phyloP scores from a whole-genome alignment of 2,329 filamentous ascomycete species.

The Colletotrichum karsti region DNA sequence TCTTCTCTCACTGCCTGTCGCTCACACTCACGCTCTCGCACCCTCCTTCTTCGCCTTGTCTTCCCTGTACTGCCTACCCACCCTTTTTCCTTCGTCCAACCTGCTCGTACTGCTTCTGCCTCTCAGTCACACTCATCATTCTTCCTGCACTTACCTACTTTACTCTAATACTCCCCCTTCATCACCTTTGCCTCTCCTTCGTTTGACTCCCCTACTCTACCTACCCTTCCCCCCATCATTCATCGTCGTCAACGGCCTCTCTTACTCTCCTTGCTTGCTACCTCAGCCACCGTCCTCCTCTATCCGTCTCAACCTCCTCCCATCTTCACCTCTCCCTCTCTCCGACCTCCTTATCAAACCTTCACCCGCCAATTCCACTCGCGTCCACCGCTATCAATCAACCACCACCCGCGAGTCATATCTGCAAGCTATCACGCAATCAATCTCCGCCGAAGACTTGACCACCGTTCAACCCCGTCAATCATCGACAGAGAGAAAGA shows the following conservation, averaged over 20 bases:
- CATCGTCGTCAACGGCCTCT: conserved; percentile 27
- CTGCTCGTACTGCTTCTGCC: conserved; percentile 31
- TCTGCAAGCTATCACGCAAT: conserved; percentile 28
- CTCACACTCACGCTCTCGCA: conserved; percentile 24
- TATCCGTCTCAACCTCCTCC: conserved; percentile 26
- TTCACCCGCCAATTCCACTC: background rate
- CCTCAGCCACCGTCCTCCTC: conserved; percentile 26
- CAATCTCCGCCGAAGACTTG: conserved; percentile 18
- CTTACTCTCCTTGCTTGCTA: conserved; percentile 29
- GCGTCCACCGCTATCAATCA: background rate
- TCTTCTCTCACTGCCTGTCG: conserved; percentile 37
- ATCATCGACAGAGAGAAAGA: conserved; percentile 22
- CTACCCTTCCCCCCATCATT: background rate
- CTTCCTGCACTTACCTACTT: conserved; percentile 31
- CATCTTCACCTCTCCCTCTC: background rate
- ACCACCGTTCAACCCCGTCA: background rate
- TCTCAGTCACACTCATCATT: conserved; percentile 1
- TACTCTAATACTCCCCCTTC: conserved; percentile 32
- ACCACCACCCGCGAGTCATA: conserved; percentile 15
- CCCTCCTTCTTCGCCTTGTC: conserved; percentile 42
- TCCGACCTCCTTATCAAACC: background rate
- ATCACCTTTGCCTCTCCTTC: conserved; percentile 9
- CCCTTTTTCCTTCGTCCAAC: conserved; percentile 25
- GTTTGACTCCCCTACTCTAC: conserved; percentile 1
- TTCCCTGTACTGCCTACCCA: conserved; percentile 42